A percentile compares a stretch with the other conserved stretches of the same genome.
Evolutionary conservation across 768 basidiomycete species (phyloP).

Genomic region (Rhizopogon vinicolor): DNA sequence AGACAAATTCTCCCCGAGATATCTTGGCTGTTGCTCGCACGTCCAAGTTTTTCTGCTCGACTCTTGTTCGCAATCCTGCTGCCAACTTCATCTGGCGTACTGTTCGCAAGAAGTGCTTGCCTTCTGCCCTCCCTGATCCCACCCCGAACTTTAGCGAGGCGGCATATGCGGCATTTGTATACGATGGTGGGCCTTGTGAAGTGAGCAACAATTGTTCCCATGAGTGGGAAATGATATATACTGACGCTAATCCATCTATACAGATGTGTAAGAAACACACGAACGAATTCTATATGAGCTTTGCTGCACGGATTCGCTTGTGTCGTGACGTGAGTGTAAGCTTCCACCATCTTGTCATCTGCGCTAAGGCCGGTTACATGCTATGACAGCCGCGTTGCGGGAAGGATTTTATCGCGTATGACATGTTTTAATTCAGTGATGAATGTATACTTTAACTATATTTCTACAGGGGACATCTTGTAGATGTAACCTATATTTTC

Average conservation of each 20-base stretch:
- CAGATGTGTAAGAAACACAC: constrained; percentile 38
- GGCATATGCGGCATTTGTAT: constrained; percentile 61
- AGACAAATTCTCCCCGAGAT: constrained; percentile 47
- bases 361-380: not conserved
- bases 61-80: constrained; percentile 39
- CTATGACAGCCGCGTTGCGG: constrained; percentile 17
- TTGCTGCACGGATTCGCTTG: constrained; percentile 40
- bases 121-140: constrained; percentile 38
- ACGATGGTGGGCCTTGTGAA: constrained; percentile 52
- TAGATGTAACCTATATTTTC: not conserved
- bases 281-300: constrained; percentile 39
- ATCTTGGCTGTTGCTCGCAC: constrained; percentile 57
- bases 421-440: not conserved
- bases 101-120: constrained; percentile 35
- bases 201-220: constrained; percentile 26
- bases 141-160: constrained; percentile 45
- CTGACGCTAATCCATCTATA: not conserved
- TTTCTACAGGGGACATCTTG: constrained; percentile 9
- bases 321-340: constrained; percentile 35
- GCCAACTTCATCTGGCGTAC: constrained; percentile 57
- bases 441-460: not conserved
- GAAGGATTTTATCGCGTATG: constrained; percentile 10
- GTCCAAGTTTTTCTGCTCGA: constrained; percentile 47
- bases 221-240: not conserved
- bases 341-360: not conserved